These are phyloP conservation scores for Aspergillus candidus DNA, from an alignment of 2,329 filamentous ascomycete species.

Conservation along the genomic window DNA sequence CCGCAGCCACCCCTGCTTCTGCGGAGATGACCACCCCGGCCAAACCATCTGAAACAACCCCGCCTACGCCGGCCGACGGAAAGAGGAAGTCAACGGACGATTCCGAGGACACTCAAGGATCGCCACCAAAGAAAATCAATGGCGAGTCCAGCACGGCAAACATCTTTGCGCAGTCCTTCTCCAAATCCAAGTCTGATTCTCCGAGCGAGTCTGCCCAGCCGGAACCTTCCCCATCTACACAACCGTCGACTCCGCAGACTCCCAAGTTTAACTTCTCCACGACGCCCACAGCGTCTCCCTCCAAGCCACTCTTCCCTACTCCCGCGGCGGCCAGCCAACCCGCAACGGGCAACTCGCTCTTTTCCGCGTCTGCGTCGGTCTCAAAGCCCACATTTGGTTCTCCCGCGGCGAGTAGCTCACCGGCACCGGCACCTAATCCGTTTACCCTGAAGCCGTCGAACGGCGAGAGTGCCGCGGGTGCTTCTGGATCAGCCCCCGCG, in stretches of 20 bases:
- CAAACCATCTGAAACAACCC: slow-evolving; percentile 15
- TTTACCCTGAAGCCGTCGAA: slow-evolving; percentile 18
- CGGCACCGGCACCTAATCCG: slow-evolving; percentile 11
- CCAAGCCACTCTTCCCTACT: slow-evolving; percentile 17
- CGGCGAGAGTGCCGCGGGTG: slow-evolving; percentile 4
- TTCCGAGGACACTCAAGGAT: slow-evolving; percentile 6
- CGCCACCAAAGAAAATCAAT: slow-evolving; percentile 16
- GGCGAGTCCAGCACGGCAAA: slow-evolving; percentile 24
- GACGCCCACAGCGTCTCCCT: slow-evolving; percentile 16
- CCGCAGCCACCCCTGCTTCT: neutral
- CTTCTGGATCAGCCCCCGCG: slow-evolving; percentile 13
- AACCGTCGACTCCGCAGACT: slow-evolving; percentile 15
- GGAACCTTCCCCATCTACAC: slow-evolving; percentile 6
- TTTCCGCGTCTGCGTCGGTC: slow-evolving; percentile 8
- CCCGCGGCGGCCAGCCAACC: slow-evolving; percentile 7
- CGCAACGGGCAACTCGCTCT: slow-evolving; percentile 7
- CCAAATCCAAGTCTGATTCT: slow-evolving; percentile 17
- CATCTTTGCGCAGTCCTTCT: slow-evolving; percentile 27
- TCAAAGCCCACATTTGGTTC: slow-evolving; percentile 13
- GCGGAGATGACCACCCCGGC: slow-evolving; percentile 8
- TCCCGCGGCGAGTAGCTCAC: slow-evolving; percentile 2
- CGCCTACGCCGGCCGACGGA: slow-evolving; percentile 4
- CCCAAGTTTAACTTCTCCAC: slow-evolving; percentile 15
- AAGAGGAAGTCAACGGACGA: slow-evolving; percentile 20
- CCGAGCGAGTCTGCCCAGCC: slow-evolving; percentile 6